Base-by-base conservation (phyloP, 768 basidiomycete species). In the Tubosaeta sp. region DNA sequence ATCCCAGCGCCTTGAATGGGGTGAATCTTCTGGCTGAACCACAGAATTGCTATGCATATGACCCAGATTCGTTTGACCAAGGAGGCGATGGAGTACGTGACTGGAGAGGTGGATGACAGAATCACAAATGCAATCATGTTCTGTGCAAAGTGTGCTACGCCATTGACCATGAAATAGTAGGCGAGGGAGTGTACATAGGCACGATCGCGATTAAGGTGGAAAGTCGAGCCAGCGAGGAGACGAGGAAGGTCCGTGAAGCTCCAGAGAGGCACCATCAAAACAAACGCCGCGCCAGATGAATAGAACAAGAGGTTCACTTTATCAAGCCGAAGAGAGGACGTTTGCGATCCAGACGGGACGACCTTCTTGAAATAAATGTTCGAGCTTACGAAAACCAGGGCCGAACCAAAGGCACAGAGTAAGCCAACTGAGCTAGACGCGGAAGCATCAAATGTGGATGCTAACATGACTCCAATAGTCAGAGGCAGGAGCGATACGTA, bases 291-390 rank as follows among this genome's bases (percentile, higher is more conserved):
- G 51, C 90, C 77, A 3, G 91, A 91, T 3, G 95, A 97, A 72
- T 95, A 99, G 61, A 97, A 81, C 25, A 99, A 75, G 10, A 99
- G 77, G 71, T 98, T 98, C 62, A 98, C 81, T 76, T 98, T 98
- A 79, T 99, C 97, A 32, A 99, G 80, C 70, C 92, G 93, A 66
- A 88, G 87, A 4, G 80, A 71, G 19, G 74, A 72, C 5, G 72
- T 63, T 48, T 77, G 77, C 8, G 80, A 76, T 42, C 65, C 61
- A 22, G 74, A 68, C 2, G 97, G 97, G 81, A 99, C 87, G 57
- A 98, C 85, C 76, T 95, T 98, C 74, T 99, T 99, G 81, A 95
- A 97, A 70, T 95, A 97, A 62, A 99, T 98, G 71, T 99, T 99
- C 57, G 93, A 95, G 60, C 88, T 88, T 56, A 99, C 97, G 67